Percentiles rank a stretch among this genome's conserved stretches.
These are phyloP conservation scores for Ustilago nuda DNA, from an alignment of 1,284 basidiomycete genomes.

Conservation along the genomic window DNA sequence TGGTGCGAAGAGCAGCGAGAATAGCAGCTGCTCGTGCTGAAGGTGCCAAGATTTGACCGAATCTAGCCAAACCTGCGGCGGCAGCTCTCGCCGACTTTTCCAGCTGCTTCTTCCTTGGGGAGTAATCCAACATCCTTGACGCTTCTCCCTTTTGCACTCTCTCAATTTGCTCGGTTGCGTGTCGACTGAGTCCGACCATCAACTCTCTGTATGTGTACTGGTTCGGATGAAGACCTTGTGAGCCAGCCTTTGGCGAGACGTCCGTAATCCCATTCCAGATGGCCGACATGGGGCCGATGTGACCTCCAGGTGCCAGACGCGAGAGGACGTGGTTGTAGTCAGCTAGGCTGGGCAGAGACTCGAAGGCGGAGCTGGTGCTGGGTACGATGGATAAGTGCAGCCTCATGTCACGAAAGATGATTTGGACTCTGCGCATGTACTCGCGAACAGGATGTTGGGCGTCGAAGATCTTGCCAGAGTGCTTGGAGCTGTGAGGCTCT, in stretches of 20 bases:
- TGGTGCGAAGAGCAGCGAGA: constrained; percentile 49
- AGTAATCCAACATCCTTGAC: constrained; percentile 29
- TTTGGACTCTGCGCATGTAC: constrained; percentile 53
- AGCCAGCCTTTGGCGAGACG: constrained; percentile 8
- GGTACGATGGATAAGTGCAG: constrained; percentile 29
- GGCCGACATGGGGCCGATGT: constrained; percentile 52
- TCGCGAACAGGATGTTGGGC: constrained; percentile 28
- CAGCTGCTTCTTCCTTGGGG: constrained; percentile 36
- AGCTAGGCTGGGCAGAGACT: constrained; percentile 33
- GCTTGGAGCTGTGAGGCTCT: constrained; percentile 23
- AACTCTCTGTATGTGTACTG: constrained; percentile 54
- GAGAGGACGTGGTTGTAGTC: constrained; percentile 61
- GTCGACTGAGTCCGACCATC: constrained; percentile 58
- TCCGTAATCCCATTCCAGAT: constrained; percentile 57
- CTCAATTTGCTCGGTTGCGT: constrained; percentile 53
- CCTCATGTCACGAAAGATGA: constrained; percentile 56
- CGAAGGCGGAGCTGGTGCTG: constrained; percentile 25
- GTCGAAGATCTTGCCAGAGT: constrained; percentile 39
- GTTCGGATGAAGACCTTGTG: constrained; percentile 36
- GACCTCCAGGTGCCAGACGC: constrained; percentile 52
- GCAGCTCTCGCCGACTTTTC: constrained; percentile 39
- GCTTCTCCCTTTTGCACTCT: constrained; percentile 47
- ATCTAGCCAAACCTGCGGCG: constrained; percentile 33
- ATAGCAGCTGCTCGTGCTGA: constrained; percentile 46
- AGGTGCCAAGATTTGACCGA: constrained; percentile 42